These are phyloP conservation scores for Talaromyces sp. DNA, from an alignment of 2,329 filamentous ascomycete species.

Conservation along the genomic window DNA sequence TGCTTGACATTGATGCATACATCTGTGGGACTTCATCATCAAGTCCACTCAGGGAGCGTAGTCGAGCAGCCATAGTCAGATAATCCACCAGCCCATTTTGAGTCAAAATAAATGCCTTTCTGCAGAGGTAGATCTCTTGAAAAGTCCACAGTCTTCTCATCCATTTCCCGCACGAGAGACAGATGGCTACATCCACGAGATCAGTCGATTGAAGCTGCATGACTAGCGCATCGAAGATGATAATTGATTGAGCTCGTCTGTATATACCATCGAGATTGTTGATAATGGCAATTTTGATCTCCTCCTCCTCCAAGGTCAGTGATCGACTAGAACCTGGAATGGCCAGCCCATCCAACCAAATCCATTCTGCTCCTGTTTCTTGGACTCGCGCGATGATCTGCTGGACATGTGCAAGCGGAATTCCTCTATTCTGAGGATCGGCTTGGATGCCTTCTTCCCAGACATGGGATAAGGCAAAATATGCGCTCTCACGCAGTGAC, in stretches of 20 bases:
- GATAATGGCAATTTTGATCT: slow-evolving; percentile 5
- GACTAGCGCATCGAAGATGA: slow-evolving; percentile 7
- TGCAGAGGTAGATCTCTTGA: slow-evolving; percentile 5
- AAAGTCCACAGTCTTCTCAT: slow-evolving; percentile 8
- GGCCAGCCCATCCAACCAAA: background rate
- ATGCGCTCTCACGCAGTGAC: background rate
- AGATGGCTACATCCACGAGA: background rate
- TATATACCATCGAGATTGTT: slow-evolving; percentile 4
- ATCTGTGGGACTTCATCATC: background rate
- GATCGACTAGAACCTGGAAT: slow-evolving; percentile 4
- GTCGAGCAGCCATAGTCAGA: background rate
- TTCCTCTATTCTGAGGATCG: background rate
- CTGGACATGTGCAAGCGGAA: background rate
- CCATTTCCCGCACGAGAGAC: slow-evolving; percentile 1
- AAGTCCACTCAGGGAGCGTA: background rate
- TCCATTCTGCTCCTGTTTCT: slow-evolving; percentile 6
- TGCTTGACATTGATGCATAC: background rate
- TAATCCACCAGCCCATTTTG: background rate
- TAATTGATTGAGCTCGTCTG: background rate
- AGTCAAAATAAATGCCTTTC: background rate
- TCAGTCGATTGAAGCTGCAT: slow-evolving; percentile 11
- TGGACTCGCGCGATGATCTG: background rate
- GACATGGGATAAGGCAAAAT: slow-evolving; percentile 1
- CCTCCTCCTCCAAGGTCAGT: slow-evolving; percentile 3
- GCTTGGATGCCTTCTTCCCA: slow-evolving; percentile 6